Evolutionary conservation across 768 basidiomycete genomes (phyloP), one percentile per base, ranked within the genome.

Genomic region (Boletus bicolor): DNA sequence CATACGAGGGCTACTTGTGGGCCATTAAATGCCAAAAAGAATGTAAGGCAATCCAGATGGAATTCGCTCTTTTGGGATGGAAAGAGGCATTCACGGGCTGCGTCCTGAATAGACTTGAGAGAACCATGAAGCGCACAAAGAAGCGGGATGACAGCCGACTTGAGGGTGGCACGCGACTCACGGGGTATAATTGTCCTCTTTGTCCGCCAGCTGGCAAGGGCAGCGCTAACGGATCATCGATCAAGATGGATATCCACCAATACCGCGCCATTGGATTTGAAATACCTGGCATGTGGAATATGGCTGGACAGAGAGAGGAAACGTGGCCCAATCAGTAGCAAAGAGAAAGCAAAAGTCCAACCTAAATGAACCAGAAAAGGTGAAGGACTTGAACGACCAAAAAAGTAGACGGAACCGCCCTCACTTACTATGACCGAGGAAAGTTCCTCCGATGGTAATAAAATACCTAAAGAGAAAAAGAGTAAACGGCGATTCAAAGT

Each of bases 21-120:
- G 21, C 26, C 37, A 55, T 68, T 67, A 67, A 59, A 67, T 61
- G 47, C 39, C 36, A 38, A 53, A 41, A 30, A 43, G 17, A 41
- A 50, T 49, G 35, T 8, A 35, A 44, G 55, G 55, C 35, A 5
- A 24, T 56, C 42, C 66, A 15, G 46, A 54, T 42, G 32, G 47
- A 30, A 47, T 37, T 26, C 44, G 44, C 42, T 44, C n/a, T 32
- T 52, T 36, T 55, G 49, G 32, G 37, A 41, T 35, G 44, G 53
- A 54, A 39, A 21, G 28, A 19, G 11, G n/a, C 28, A 38, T 24
- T 15, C 43, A 49, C 30, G 28, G 37, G 45, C 37, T 4, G 21
- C 17, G 24, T 4, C 36, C 8, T 7, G 30, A 43, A 44, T 36
- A 42, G 24, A 42, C 35, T 8, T 19, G 34, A 36, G 41, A 19